Evolutionary conservation across 2,329 filamentous ascomycete genomes (phyloP).

Genomic region (Fusarium tjaetaba): DNA sequence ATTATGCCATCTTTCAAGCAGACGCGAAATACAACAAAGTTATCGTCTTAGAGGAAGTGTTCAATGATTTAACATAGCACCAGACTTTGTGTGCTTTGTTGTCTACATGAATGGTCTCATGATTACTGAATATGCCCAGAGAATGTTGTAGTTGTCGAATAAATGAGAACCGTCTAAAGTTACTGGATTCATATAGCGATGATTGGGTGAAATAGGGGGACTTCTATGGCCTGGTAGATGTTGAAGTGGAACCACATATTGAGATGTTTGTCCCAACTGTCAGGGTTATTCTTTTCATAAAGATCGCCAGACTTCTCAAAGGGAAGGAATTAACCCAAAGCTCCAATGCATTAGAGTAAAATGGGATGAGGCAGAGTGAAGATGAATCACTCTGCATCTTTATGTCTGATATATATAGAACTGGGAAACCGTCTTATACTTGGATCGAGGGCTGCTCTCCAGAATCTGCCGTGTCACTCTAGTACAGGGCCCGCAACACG

Average conservation of each 20-base stretch:
- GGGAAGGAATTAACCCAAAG: accelerated
- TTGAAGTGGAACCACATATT: accelerated
- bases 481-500: too few species aligned
- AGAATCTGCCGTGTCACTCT: background rate
- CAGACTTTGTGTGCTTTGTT: too few species aligned
- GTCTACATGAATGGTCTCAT: background rate
- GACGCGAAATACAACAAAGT: too few species aligned
- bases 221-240: background rate
- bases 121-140: background rate
- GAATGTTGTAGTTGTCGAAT: background rate
- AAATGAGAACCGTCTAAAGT: background rate
- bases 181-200: accelerated
- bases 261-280: accelerated
- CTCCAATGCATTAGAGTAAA: background rate
- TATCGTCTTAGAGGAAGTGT: too few species aligned
- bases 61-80: too few species aligned
- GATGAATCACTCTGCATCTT: background rate
- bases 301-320: background rate
- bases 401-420: background rate
- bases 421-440: background rate
- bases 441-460: background rate
- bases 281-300: accelerated
- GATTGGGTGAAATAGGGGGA: too few species aligned
- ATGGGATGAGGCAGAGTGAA: background rate
- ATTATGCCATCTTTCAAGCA: too few species aligned